Base-by-base conservation (phyloP, 371 early-diverging fungal species). In the Actinomucor elegans region DNA sequence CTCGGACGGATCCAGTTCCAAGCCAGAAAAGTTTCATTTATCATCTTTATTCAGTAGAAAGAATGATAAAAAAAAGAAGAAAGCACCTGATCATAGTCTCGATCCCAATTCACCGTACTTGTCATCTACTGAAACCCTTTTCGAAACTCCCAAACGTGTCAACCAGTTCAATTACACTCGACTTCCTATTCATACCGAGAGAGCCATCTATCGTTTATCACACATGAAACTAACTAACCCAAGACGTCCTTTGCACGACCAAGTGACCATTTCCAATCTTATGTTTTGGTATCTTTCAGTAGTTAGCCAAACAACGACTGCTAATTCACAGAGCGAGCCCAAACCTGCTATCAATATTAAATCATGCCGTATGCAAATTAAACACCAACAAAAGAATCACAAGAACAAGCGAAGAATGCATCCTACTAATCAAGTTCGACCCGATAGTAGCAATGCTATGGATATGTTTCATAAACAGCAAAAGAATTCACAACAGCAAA, bases 231-330 rank as follows among this genome's bases (percentile, higher is more conserved):
- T 91, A 33, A 80, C 90, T 2, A 82, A 86, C 46, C 75, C 77
- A 14, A 68, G 83, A 20, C 81, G 89, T 5, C 80, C 90, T 2
- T 66, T 91, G 24, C 52, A 67, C 35, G 84, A 91, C 47, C 90
- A 91, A 67, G 92, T 91, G 18, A 61, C 86, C 51, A 79, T 91
- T 28, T 80, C 84, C 14, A 91, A 91, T 46, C 71, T 90, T 52
- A 86, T 91, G 87, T 79, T 87, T 66, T 89, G 86, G 80, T 90
- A 89, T 60, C 67, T 91, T 7, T 66, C 66, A 0, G 32, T 61
- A 10, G 23, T 56, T 10, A 32, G 32, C 26, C 48, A 45, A 45
- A 37, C 31, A 23, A 51, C 40, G n/a, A 40, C 27, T 38, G 23
- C 15, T 9, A 51, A 7, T 21, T 36, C n/a, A 21, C 27, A 48